Conservation (phyloP, 2,329 filamentous ascomycete species). For the Mariannaea sp. region DNA sequence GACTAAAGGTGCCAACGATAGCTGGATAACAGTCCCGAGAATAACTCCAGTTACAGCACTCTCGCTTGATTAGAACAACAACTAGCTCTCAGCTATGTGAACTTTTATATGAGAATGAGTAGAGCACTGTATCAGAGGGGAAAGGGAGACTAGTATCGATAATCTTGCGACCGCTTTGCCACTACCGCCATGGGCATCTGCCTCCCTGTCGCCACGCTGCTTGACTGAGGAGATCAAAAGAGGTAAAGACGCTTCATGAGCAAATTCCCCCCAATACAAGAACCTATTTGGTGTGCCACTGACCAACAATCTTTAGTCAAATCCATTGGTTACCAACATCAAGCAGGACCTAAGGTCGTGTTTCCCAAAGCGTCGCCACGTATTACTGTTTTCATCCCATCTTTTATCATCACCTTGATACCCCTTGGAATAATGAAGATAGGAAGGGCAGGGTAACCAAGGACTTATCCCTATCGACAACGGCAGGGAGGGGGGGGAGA, state of each 20-base stretch:
- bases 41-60: too few relatives aligned
- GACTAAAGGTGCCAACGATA: too few relatives aligned
- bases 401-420: neutral
- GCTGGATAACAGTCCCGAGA: too few relatives aligned
- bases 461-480: slow-evolving; percentile 1
- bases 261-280: neutral
- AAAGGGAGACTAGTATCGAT: too few relatives aligned
- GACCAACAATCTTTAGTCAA: slow-evolving; percentile 2
- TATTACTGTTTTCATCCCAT: slow-evolving; percentile 24
- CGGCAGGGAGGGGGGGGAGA: too few relatives aligned
- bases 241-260: neutral
- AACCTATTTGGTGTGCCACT: slow-evolving; percentile 13
- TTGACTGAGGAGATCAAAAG: too few relatives aligned
- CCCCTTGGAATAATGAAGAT: neutral
- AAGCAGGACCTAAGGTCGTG: slow-evolving; percentile 25
- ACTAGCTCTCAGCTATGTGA: too few relatives aligned
- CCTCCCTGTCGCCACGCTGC: too few relatives aligned
- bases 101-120: too few relatives aligned
- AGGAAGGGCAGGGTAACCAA: neutral
- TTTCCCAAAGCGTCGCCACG: slow-evolving; percentile 20
- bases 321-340: slow-evolving; percentile 35
- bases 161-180: neutral
- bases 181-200: too few relatives aligned
- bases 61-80: too few relatives aligned
- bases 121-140: too few relatives aligned